These are phyloP conservation scores for Condylostoma magnum DNA, from an alignment of 169 alveolate genomes.

Conservation along the genomic window DNA sequence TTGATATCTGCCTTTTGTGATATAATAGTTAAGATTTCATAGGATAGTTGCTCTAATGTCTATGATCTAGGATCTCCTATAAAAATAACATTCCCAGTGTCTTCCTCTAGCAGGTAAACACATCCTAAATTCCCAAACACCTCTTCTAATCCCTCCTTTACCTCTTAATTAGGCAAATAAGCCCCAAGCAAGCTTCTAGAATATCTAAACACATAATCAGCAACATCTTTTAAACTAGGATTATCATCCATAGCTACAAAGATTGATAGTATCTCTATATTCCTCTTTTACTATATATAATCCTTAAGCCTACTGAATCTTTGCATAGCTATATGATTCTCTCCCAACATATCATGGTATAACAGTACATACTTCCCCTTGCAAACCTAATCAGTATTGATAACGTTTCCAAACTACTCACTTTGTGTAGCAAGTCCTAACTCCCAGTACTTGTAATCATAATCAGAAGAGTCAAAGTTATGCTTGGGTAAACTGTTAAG, in stretches of 20 bases:
- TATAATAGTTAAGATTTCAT: neutral
- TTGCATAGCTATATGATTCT: constrained; percentile 22
- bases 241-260: constrained; percentile 4
- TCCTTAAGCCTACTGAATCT: constrained; percentile 25
- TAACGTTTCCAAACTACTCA: neutral
- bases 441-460: constrained; percentile 29
- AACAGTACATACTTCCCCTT: constrained; percentile 11
- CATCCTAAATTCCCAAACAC: constrained; percentile 28
- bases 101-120: constrained; percentile 17
- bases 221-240: neutral
- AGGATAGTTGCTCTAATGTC: constrained; percentile 6
- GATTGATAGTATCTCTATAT: neutral
- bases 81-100: constrained; percentile 12
- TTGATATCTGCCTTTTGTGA: constrained; percentile 7
- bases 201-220: neutral
- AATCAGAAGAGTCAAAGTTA: constrained; percentile 9
- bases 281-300: neutral
- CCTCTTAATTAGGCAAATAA: neutral
- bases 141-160: neutral
- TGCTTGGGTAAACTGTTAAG: neutral
- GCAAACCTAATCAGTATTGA: neutral
- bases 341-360: neutral
- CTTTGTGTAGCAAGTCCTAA: neutral
- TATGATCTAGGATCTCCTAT: constrained; percentile 22
- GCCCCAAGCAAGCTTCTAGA: neutral